Conservation (phyloP, 2,329 filamentous ascomycete species). For the Fusarium begoniae region DNA sequence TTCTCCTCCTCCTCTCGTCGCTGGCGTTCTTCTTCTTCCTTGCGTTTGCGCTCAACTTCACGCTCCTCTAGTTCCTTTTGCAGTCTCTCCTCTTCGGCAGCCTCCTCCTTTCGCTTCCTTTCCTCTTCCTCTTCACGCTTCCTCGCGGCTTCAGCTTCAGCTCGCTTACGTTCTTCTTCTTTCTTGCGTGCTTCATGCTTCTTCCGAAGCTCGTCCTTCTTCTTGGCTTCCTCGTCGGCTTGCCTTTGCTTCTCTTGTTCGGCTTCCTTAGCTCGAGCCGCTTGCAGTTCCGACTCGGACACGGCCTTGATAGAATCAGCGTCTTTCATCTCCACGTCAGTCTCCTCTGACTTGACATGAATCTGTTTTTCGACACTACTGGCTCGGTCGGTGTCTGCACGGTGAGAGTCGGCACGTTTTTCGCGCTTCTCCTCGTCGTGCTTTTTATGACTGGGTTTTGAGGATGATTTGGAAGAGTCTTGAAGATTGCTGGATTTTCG, state of each 20-base stretch:
- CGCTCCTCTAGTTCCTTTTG: conserved; percentile 45
- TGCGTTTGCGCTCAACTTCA: conserved; percentile 49
- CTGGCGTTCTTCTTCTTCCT: conserved; percentile 50
- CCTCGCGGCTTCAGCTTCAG: conserved; percentile 43
- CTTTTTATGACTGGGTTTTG: conserved; percentile 49
- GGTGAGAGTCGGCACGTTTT: conserved; percentile 52
- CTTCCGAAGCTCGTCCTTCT: conserved; percentile 49
- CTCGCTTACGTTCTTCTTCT: conserved; percentile 46
- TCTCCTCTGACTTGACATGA: conserved; percentile 66
- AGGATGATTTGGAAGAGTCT: conserved; percentile 50
- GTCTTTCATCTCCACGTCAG: conserved; percentile 66
- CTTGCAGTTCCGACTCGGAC: conserved; percentile 45
- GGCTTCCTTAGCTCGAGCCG: conserved; percentile 47
- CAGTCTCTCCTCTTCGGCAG: conserved; percentile 45
- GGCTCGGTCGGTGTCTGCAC: conserved; percentile 54
- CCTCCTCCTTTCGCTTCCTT: conserved; percentile 48
- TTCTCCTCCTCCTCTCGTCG: conserved; percentile 50
- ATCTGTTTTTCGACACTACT: conserved; percentile 58
- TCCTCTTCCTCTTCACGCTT: conserved; percentile 45
- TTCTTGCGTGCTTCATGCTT: conserved; percentile 49
- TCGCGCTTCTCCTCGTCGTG: conserved; percentile 54
- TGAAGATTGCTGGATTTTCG: conserved; percentile 55
- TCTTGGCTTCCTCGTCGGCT: conserved; percentile 47
- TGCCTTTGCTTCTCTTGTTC: conserved; percentile 40
- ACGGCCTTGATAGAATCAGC: conserved; percentile 46